Base-by-base conservation (phyloP, 345 rosid species). In the Cardamine chenopodiifolia region DNA sequence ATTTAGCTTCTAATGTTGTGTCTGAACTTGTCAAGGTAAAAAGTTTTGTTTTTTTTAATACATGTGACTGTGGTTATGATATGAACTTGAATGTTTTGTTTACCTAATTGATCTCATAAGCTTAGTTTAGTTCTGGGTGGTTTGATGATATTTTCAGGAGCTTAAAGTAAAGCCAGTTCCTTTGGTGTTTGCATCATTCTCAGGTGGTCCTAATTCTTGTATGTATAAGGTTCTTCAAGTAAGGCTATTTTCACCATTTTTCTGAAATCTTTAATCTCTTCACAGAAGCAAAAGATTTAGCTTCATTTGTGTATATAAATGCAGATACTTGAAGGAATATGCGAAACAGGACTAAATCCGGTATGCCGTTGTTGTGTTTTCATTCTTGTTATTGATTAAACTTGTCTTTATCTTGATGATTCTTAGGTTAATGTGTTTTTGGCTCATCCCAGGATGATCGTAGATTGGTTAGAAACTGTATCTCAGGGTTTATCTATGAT, bases 171-270 rank as follows among this genome's bases (percentile, higher is more conserved):
- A 85, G 74, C 86, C 88, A 56, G 78, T 87, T 78, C 99, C 99
- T 53, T 57, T 90, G 35, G 97, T 90, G 56, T 85, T 95, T 49
- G 90, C 89, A 18, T 86, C 99, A 0, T 95, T 91, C 82, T 95
- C 97, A 19, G 96, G 97, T 39, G 99, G 96, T 72, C 90, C 96
- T 25, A 90, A 87, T 60, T 90, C 99, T 25, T 90, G 97, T 79
- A 87, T 91, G 97, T 90, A 87, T 79, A 91, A 89, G 81, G 87
- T 87, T 81, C 91, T 95, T 79, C 96, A 91, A 93, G 99, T 90
- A 87, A 71, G 54, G 6, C 45, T 45, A 35, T 37, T 57, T 66
- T 19, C 66, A 15, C 9, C 59, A 37, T 26, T 37, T 52, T 25
- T 39, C 1, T 3, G 23, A 18, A 53, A 7, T 54, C 1, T 74